Percentiles rank a stretch among this genome's conserved stretches.
phyloP scores from a whole-genome alignment of 371 early-diverging fungal genomes.

The Zopfochytrium polystomum region DNA sequence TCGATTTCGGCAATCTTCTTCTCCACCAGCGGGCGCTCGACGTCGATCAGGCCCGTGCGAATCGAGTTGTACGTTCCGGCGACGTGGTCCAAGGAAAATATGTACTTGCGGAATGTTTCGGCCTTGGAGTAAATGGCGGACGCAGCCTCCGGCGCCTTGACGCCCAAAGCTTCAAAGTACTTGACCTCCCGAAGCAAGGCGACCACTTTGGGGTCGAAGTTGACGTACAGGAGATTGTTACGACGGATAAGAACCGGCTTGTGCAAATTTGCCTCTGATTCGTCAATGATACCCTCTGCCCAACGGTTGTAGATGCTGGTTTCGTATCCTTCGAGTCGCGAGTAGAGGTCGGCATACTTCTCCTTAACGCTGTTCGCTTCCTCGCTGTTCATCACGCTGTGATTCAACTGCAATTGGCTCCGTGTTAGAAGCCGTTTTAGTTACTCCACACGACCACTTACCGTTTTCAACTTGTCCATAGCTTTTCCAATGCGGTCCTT shows the following conservation, averaged over 20 bases:
- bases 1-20: slow-evolving; percentile 48
- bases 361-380: slow-evolving; percentile 47
- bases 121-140: slow-evolving; percentile 50
- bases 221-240: slow-evolving; percentile 45
- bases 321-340: slow-evolving; percentile 47
- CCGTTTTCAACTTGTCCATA: slow-evolving; percentile 55
- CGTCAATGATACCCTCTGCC: slow-evolving; percentile 53
- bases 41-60: slow-evolving; percentile 49
- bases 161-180: slow-evolving; percentile 49
- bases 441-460: slow-evolving; percentile 18
- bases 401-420: slow-evolving; percentile 46
- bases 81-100: slow-evolving; percentile 55
- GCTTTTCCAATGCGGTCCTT: slow-evolving; percentile 52
- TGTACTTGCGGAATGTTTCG: slow-evolving; percentile 53
- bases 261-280: slow-evolving; percentile 54
- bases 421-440: not conserved
- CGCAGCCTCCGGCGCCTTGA: slow-evolving; percentile 51
- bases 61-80: slow-evolving; percentile 53
- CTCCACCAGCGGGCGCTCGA: slow-evolving; percentile 57
- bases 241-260: slow-evolving; percentile 50
- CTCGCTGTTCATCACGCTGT: slow-evolving; percentile 48
- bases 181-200: slow-evolving; percentile 58
- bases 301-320: slow-evolving; percentile 44
- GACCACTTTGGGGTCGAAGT: slow-evolving; percentile 64
- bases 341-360: slow-evolving; percentile 45